Evolutionary conservation across 176 grass and related monocot species (phyloP).

Genomic region (Eragrostis curvula): DNA sequence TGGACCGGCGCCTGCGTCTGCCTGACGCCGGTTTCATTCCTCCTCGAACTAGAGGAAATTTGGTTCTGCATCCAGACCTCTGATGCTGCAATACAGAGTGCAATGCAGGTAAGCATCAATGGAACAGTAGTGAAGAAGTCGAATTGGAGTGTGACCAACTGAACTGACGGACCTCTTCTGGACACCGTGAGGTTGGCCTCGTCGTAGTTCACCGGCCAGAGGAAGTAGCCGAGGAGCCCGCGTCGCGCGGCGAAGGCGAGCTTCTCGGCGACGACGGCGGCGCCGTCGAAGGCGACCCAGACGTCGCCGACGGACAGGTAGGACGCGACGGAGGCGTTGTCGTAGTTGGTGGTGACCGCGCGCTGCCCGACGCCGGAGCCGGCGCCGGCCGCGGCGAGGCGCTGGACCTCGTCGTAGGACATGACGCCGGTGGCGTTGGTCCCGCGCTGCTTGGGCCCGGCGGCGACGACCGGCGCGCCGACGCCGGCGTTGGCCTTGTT

Average conservation of each 20-base stretch:
- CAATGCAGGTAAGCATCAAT: neutral
- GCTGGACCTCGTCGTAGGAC: constrained; percentile 83
- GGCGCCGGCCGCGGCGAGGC: constrained; percentile 21
- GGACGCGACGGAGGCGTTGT: constrained; percentile 62
- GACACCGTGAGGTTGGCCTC: constrained; percentile 67
- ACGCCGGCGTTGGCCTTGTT: constrained; percentile 68
- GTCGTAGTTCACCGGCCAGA: constrained; percentile 88
- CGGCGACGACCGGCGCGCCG: constrained; percentile 66
- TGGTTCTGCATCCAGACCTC: constrained; percentile 53
- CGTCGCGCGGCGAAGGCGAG: constrained; percentile 56
- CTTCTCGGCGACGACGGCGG: constrained; percentile 70
- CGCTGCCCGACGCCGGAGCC: neutral
- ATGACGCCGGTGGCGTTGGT: constrained; percentile 69
- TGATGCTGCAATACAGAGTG: constrained; percentile 50
- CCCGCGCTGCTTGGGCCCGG: constrained; percentile 65
- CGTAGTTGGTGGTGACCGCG: constrained; percentile 44
- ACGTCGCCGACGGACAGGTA: constrained; percentile 68
- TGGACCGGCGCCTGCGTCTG: constrained; percentile 41
- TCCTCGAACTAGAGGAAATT: constrained; percentile 30
- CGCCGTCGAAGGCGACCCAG: constrained; percentile 83
- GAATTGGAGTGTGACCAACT: neutral
- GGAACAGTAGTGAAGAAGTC: neutral
- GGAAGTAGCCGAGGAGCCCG: constrained; percentile 71
- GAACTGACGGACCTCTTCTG: constrained; percentile 58
- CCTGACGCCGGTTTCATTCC: constrained; percentile 40